Evolutionary conservation across 2,329 filamentous ascomycete species (phyloP).

Genomic region (Pseudonectria buxi): DNA sequence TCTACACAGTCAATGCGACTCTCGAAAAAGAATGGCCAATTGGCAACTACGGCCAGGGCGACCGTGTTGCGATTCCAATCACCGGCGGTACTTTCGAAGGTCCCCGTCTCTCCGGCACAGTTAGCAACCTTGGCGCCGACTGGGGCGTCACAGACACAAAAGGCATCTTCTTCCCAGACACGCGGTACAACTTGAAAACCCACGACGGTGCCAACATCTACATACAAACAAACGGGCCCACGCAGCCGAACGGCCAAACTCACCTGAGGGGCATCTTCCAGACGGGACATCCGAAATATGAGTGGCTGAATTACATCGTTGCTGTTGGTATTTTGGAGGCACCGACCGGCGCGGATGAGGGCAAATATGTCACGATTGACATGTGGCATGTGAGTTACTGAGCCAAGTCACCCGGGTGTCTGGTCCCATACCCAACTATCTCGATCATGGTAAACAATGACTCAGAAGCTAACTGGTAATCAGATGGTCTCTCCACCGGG

Average conservation of each 20-base stretch:
- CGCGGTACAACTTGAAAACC: constrained; percentile 32
- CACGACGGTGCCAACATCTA: constrained; percentile 31
- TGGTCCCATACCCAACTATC: too few species aligned
- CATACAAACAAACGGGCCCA: constrained; percentile 30
- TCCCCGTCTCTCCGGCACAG: constrained; percentile 25
- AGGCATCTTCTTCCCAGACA: constrained; percentile 32
- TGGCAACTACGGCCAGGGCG: constrained; percentile 16
- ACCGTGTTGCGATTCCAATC: constrained; percentile 25
- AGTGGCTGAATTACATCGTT: constrained; percentile 31
- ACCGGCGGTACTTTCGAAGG: constrained; percentile 30
- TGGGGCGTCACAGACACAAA: constrained; percentile 30
- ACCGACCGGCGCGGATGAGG: constrained; percentile 3
- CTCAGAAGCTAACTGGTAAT: too few species aligned
- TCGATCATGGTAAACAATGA: too few species aligned
- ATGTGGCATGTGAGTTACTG: constrained; percentile 18
- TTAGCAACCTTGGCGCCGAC: constrained; percentile 28
- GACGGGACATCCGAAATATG: constrained; percentile 27
- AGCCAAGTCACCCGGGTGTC: neutral
- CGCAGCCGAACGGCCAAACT: constrained; percentile 25
- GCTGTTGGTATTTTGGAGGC: constrained; percentile 17
- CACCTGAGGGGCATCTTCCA: constrained; percentile 27
- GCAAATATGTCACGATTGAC: constrained; percentile 19
- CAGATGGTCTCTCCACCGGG: too few species aligned
- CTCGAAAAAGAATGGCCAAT: constrained; percentile 15
- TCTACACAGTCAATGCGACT: constrained; percentile 17